These are phyloP conservation scores for Cryptococcus deneoformans DNA, from an alignment of 1,284 basidiomycete genomes.

Conservation along the genomic window DNA sequence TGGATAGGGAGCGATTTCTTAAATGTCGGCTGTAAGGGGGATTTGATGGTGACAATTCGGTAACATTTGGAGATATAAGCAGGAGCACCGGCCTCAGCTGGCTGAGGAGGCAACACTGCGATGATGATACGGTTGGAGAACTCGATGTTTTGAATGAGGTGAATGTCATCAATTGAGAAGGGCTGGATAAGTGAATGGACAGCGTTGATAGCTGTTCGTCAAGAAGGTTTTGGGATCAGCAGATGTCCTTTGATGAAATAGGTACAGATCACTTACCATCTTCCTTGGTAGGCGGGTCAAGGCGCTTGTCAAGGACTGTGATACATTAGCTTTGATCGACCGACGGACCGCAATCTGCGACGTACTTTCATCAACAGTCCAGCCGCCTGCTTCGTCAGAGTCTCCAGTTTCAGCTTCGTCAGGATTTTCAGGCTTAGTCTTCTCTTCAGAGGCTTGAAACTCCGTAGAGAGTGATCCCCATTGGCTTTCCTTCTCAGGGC, in stretches of 20 bases:
- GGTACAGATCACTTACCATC: too few relatives aligned
- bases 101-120: constrained; percentile 9
- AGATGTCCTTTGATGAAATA: not conserved
- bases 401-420: too few relatives aligned
- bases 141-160: constrained; percentile 25
- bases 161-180: constrained; percentile 3
- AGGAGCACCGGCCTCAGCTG: not conserved
- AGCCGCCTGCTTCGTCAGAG: too few relatives aligned
- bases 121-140: constrained; percentile 28
- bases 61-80: constrained; percentile 11
- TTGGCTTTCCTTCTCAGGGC: constrained; percentile 4
- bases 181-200: not conserved
- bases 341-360: too few relatives aligned
- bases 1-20: constrained; percentile 25
- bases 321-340: too few relatives aligned
- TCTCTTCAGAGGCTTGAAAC: too few relatives aligned
- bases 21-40: constrained; percentile 24
- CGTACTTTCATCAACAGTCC: too few relatives aligned
- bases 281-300: too few relatives aligned
- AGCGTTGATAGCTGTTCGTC: not conserved
- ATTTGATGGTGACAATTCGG: constrained; percentile 25
- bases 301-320: too few relatives aligned
- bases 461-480: too few relatives aligned
- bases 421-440: too few relatives aligned
- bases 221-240: not conserved